These are phyloP conservation scores for Domatiomyces catenatus DNA, from an alignment of 2,329 filamentous ascomycete genomes.

Conservation along the genomic window DNA sequence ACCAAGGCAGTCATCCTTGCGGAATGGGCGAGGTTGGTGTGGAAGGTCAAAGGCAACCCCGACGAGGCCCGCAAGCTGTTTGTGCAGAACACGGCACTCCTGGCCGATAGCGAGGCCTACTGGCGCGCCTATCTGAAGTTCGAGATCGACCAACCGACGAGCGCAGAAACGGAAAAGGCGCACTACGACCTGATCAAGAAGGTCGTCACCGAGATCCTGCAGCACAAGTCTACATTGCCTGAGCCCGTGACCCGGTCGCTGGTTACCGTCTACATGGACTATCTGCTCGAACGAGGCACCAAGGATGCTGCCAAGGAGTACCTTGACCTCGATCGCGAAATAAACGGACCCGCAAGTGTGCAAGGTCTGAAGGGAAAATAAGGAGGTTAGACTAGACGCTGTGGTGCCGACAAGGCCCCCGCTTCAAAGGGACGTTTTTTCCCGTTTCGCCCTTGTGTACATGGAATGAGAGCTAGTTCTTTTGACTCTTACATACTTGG, in stretches of 20 bases:
- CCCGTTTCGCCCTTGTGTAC: background rate
- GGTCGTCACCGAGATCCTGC: conserved; percentile 56
- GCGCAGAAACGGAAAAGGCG: conserved; percentile 44
- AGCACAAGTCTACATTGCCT: conserved; percentile 56
- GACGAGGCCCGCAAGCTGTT: conserved; percentile 76
- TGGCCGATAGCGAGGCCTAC: conserved; percentile 71
- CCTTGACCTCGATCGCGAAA: conserved; percentile 63
- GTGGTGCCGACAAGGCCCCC: background rate
- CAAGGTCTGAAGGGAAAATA: conserved; percentile 6
- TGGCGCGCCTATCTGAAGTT: conserved; percentile 83
- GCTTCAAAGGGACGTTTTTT: background rate
- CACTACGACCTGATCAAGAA: conserved; percentile 63
- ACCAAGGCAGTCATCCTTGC: conserved; percentile 77
- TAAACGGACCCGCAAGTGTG: conserved; percentile 51
- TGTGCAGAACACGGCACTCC: conserved; percentile 66
- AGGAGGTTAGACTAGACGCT: background rate
- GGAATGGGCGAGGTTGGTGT: conserved; percentile 74
- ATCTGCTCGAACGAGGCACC: conserved; percentile 66
- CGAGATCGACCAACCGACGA: conserved; percentile 69
- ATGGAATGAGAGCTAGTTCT: background rate
- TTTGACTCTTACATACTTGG: background rate
- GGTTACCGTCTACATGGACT: conserved; percentile 62
- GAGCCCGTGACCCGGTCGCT: conserved; percentile 56
- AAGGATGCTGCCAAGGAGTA: conserved; percentile 78
- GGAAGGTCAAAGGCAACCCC: conserved; percentile 68